phyloP scores from a whole-genome alignment of 2,329 filamentous ascomycete genomes.

The Ilyonectria mors-panacis region DNA sequence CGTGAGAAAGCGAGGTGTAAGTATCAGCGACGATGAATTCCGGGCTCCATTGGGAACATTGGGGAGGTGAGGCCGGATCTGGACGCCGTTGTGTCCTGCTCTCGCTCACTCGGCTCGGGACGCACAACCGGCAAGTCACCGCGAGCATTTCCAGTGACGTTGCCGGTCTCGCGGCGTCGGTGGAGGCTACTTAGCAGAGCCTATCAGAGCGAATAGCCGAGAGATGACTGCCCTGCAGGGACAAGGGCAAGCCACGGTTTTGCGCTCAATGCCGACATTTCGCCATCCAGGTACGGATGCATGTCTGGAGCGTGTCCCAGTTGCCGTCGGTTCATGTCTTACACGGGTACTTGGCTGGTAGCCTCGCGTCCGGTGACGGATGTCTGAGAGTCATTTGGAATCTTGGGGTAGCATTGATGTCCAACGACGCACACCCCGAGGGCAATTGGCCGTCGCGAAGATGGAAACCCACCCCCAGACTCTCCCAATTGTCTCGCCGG shows the following conservation, averaged over 20 bases:
- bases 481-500: conserved; percentile 13
- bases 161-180: conserved; percentile 27
- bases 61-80: conserved; percentile 3
- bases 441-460: not conserved
- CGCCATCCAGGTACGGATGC: conserved; percentile 33
- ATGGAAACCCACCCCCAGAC: conserved; percentile 18
- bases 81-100: not conserved
- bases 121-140: conserved; percentile 41
- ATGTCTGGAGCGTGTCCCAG: conserved; percentile 4
- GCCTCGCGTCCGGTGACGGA: conserved; percentile 27
- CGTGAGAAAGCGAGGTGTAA: not conserved
- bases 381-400: conserved; percentile 2
- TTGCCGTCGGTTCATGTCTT: conserved; percentile 2
- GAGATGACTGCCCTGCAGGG: conserved; percentile 26
- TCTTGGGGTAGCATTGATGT: not conserved
- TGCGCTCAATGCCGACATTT: conserved; percentile 34
- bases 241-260: conserved; percentile 27
- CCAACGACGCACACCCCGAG: not conserved
- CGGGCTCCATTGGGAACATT: not conserved
- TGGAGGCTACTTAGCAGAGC: conserved; percentile 37
- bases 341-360: not conserved
- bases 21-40: conserved; percentile 2
- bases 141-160: conserved; percentile 27
- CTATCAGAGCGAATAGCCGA: conserved; percentile 39
- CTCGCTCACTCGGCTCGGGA: conserved; percentile 16